Base-by-base conservation (phyloP, 2,329 filamentous ascomycete genomes). In the Calonectria crousiana region DNA sequence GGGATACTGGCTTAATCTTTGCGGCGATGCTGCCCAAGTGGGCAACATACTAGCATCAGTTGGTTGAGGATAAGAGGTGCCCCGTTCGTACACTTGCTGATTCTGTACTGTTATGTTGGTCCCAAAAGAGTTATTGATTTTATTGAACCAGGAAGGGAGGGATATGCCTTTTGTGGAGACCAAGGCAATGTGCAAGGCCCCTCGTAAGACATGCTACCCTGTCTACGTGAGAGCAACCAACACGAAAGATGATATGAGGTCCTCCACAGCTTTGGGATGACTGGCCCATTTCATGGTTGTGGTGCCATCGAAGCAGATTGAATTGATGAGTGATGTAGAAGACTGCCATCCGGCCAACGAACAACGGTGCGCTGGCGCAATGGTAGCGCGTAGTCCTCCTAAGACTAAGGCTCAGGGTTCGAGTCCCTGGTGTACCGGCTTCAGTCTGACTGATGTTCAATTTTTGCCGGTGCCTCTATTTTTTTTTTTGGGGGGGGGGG, bases 321-420 rank as follows among this genome's bases (percentile, higher is more conserved):
- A 18, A 16, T 62, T 62, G 34, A 62, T 62, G 34, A 62, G 1
- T 38, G n/a, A 28, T 26, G 9, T 41, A 38, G n/a, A 5, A 28
- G 16, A 20, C n/a, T 6, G 34, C 34, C 56, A 18, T 41, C 14
- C 56, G 23, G 34, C 56, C 56, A 62, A 41, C 36, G 32, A 62
- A 23, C 56, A 62, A 62, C 4, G 78, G 80, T 83, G 80, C 80
- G 81, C 82, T 84, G 82, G 82, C 82, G 82, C 82, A 84, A 84
- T 83, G 82, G 83, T 84, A 84, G 83, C 83, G 83, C 82, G 81
- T 81, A 84, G 82, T 83, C 83, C 83, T 84, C 83, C 83, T 84
- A 84, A 84, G 83, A 83, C 83, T 84, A 82, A 84, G 83, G 83
- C 79, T 84, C 82, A 83, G 83, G 83, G 83, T 84, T 84, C 83